Conservation (phyloP, 2,329 filamentous ascomycete genomes). For the Aspergillus japonicus region DNA sequence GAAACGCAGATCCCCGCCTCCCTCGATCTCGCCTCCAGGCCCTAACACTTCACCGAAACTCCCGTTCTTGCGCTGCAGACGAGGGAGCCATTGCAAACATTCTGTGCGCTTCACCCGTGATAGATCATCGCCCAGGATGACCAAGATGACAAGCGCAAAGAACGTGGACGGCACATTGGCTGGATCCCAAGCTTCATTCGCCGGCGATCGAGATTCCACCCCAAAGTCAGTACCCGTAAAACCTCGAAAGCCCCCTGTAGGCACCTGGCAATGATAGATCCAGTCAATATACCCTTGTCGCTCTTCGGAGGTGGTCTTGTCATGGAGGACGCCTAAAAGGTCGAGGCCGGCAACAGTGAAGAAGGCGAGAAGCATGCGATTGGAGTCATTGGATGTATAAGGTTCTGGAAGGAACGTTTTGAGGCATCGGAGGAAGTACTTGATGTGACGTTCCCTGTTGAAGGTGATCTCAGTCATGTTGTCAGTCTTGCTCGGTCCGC, state of each 20-base stretch:
- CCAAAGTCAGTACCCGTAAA: slow-evolving; percentile 68
- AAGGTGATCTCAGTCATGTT: slow-evolving; percentile 32
- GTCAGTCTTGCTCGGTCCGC: neutral
- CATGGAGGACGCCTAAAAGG: slow-evolving; percentile 65
- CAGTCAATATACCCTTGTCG: slow-evolving; percentile 63
- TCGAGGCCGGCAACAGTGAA: slow-evolving; percentile 87
- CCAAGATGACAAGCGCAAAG: slow-evolving; percentile 77
- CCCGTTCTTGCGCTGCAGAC: slow-evolving; percentile 76
- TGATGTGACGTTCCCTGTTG: slow-evolving; percentile 66
- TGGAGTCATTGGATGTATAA: slow-evolving; percentile 88
- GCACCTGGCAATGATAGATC: slow-evolving; percentile 84
- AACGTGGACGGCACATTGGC: slow-evolving; percentile 84
- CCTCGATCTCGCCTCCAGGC: slow-evolving; percentile 62
- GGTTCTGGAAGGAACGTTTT: slow-evolving; percentile 74
- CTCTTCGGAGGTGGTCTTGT: slow-evolving; percentile 55
- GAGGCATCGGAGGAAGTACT: slow-evolving; percentile 90
- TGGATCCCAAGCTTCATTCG: slow-evolving; percentile 64
- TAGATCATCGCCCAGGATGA: slow-evolving; percentile 64
- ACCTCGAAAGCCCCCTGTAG: slow-evolving; percentile 82
- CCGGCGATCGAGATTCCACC: slow-evolving; percentile 46
- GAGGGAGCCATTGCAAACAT: slow-evolving; percentile 71
- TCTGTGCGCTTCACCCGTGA: slow-evolving; percentile 64
- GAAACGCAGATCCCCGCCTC: slow-evolving; percentile 81
- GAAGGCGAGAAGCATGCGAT: slow-evolving; percentile 83
- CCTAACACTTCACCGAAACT: slow-evolving; percentile 84